These are phyloP conservation scores for Tuber melanosporum DNA, from an alignment of 495 filamentous ascomycete genomes.

Conservation along the genomic window DNA sequence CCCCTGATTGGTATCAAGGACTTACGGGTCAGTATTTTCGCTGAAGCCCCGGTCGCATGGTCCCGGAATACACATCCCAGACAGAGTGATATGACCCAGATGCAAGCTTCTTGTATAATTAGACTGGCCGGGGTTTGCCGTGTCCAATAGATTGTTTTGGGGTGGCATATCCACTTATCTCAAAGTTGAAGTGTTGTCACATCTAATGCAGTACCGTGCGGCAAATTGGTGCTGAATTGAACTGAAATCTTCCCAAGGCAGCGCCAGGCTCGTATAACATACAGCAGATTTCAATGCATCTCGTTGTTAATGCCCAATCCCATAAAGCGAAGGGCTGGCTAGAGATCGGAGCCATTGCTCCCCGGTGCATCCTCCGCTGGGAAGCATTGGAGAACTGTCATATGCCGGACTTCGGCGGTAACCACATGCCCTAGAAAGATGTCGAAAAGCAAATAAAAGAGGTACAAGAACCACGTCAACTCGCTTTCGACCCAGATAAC, in stretches of 20 bases:
- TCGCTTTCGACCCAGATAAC: neutral
- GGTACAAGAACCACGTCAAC: conserved; percentile 5
- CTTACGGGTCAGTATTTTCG: neutral
- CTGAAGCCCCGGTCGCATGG: neutral
- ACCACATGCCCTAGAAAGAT: neutral
- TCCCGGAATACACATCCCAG: neutral
- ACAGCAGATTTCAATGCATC: neutral
- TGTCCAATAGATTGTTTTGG: neutral
- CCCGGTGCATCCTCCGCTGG: neutral
- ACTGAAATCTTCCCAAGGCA: neutral
- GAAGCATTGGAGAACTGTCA: neutral
- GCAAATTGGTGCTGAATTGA: neutral
- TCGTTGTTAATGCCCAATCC: neutral
- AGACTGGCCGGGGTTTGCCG: neutral
- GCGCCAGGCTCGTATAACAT: neutral
- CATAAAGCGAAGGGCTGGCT: neutral
- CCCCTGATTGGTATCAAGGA: neutral
- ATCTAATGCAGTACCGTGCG: neutral
- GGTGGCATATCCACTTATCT: neutral
- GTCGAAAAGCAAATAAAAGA: conserved; percentile 1
- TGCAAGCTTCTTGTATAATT: neutral
- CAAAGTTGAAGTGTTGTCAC: neutral
- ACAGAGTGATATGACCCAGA: neutral
- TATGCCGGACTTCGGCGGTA: neutral
- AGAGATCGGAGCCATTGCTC: neutral